These are phyloP conservation scores for Leccinum variicolor DNA, from an alignment of 768 basidiomycete species.

Conservation along the genomic window DNA sequence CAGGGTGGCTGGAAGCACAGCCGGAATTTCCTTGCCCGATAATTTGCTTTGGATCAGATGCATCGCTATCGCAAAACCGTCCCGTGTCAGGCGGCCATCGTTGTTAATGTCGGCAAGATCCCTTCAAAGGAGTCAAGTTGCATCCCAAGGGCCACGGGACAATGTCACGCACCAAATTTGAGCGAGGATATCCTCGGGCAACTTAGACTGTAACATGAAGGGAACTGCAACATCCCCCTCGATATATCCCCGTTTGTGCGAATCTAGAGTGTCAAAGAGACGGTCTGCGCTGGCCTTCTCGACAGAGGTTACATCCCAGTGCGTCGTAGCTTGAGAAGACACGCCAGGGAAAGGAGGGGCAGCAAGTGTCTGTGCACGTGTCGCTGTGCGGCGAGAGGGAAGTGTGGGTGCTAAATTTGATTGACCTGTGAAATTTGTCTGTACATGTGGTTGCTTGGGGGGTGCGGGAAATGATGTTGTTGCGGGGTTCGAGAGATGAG, in stretches of 20 bases:
- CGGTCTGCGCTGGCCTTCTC: conserved; percentile 79
- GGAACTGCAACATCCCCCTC: conserved; percentile 94
- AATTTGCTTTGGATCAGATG: conserved; percentile 88
- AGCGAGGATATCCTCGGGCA: conserved; percentile 82
- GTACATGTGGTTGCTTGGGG: conserved; percentile 62
- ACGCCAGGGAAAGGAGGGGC: conserved; percentile 30
- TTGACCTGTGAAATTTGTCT: conserved; percentile 48
- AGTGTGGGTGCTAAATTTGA: conserved; percentile 20
- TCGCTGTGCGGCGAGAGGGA: conserved; percentile 20
- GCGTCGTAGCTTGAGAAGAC: conserved; percentile 25
- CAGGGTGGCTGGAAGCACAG: conserved; percentile 64
- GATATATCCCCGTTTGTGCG: conserved; percentile 69
- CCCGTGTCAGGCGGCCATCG: conserved; percentile 81
- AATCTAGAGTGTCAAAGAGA: conserved; percentile 82
- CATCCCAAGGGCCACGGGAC: not conserved
- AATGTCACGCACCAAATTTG: conserved; percentile 72
- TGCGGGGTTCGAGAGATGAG: conserved; percentile 59
- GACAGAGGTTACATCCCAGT: conserved; percentile 80
- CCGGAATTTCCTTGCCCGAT: conserved; percentile 72
- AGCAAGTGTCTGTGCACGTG: conserved; percentile 17
- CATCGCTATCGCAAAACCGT: conserved; percentile 95
- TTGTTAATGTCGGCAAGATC: conserved; percentile 89
- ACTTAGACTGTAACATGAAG: conserved; percentile 88
- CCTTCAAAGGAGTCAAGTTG: conserved; percentile 44
- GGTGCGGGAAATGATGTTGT: conserved; percentile 39